phyloP scores from a whole-genome alignment of 495 filamentous ascomycete genomes.

The Xylaria cubensis region DNA sequence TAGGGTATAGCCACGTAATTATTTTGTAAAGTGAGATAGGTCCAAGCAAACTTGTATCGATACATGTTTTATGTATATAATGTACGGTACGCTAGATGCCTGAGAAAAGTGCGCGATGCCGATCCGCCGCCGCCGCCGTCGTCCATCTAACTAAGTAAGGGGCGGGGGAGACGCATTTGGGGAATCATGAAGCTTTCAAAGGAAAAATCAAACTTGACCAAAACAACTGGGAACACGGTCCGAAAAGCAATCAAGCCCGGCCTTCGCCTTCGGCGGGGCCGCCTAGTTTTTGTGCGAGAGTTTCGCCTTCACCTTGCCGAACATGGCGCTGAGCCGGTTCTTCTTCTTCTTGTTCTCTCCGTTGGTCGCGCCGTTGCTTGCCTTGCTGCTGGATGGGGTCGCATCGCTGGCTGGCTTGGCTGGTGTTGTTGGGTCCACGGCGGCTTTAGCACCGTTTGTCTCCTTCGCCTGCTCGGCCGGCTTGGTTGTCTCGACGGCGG shows the following conservation, averaged over 20 bases:
- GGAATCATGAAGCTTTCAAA: constrained; percentile 50
- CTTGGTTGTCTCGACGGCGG: background rate
- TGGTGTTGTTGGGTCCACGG: constrained; percentile 31
- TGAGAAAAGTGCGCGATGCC: constrained; percentile 27
- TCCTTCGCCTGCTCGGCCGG: constrained; percentile 26
- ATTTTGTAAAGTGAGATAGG: background rate
- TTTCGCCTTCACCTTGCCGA: constrained; percentile 66
- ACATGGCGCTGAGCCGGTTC: constrained; percentile 63
- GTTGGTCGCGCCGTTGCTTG: constrained; percentile 39
- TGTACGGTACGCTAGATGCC: constrained; percentile 33
- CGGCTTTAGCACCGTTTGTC: constrained; percentile 32
- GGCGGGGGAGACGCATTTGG: constrained; percentile 41
- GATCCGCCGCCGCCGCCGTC: constrained; percentile 30
- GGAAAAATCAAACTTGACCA: constrained; percentile 38
- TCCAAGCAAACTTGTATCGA: constrained; percentile 32
- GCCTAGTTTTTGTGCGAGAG: constrained; percentile 43
- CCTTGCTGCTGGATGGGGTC: constrained; percentile 44
- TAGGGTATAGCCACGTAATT: background rate
- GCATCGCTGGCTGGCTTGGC: constrained; percentile 35
- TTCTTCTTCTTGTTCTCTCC: constrained; percentile 60
- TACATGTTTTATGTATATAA: constrained; percentile 34
- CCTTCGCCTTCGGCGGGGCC: background rate
- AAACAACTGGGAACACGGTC: constrained; percentile 31
- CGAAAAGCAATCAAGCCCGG: constrained; percentile 6
- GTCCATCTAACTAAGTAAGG: constrained; percentile 27